A percentile compares a stretch with the other conserved stretches of the same genome.
These are phyloP conservation scores for Fusarium sp. DNA, from an alignment of 2,329 filamentous ascomycete species.

Conservation along the genomic window DNA sequence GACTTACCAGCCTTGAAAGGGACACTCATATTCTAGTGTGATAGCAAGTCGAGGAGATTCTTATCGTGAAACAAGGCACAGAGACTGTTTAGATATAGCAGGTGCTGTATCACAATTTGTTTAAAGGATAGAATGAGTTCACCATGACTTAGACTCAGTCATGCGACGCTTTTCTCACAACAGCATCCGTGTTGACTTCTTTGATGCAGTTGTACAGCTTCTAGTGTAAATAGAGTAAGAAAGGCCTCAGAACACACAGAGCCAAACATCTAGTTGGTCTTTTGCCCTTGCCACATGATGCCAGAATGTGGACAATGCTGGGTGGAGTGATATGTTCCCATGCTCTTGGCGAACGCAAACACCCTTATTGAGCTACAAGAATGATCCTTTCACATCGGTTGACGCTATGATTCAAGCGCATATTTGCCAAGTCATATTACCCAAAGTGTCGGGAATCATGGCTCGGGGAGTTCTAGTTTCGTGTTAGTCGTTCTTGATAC, in stretches of 20 bases:
- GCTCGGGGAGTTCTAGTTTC: constrained; percentile 7
- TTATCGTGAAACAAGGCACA: background rate
- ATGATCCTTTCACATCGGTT: background rate
- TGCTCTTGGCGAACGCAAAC: background rate
- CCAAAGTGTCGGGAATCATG: background rate
- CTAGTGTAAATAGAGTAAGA: background rate
- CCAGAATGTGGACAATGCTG: background rate
- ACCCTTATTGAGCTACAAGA: background rate
- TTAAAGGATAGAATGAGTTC: background rate
- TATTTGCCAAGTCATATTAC: background rate
- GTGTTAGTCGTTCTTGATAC: constrained; percentile 11
- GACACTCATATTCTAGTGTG: background rate
- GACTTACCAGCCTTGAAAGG: background rate
- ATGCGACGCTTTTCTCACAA: background rate
- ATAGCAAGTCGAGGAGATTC: background rate
- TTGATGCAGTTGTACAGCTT: background rate
- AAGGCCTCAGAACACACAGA: background rate
- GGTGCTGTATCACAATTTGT: background rate
- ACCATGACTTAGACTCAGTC: background rate
- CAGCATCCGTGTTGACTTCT: background rate
- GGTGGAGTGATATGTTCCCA: background rate
- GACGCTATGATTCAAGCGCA: background rate
- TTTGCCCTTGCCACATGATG: background rate
- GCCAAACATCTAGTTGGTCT: background rate
- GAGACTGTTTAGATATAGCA: background rate